A percentile compares a stretch with the other conserved stretches of the same genome.
phyloP scores from a whole-genome alignment of 371 early-diverging fungal genomes.

The Mucor lusitanicus region DNA sequence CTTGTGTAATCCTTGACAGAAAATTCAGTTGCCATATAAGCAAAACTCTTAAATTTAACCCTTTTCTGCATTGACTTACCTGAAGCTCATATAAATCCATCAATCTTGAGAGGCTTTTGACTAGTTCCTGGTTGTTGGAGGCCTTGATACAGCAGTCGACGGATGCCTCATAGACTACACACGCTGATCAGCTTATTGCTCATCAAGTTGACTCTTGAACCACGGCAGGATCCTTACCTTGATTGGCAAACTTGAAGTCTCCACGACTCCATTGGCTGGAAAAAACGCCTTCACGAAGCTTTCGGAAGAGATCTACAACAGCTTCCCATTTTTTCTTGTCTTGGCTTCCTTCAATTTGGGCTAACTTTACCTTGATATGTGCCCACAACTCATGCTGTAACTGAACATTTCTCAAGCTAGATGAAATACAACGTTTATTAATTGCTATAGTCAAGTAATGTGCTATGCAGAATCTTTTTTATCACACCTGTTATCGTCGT shows the following conservation, averaged over 20 bases:
- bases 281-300: slow-evolving; percentile 28
- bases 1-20: not conserved
- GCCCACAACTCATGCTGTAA: slow-evolving; percentile 19
- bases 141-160: slow-evolving; percentile 15
- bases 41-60: slow-evolving; percentile 2
- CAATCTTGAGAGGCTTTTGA: slow-evolving; percentile 14
- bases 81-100: slow-evolving; percentile 13
- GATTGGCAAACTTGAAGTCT: slow-evolving; percentile 14
- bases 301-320: slow-evolving; percentile 15
- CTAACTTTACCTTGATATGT: slow-evolving; percentile 6
- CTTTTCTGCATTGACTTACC: not conserved
- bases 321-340: slow-evolving; percentile 19
- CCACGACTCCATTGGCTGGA: slow-evolving; percentile 18
- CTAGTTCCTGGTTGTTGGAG: slow-evolving; percentile 16
- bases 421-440: not conserved
- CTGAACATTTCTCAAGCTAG: slow-evolving; percentile 14
- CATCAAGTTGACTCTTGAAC: no score
- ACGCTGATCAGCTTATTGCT: no score
- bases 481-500: slow-evolving; percentile 14
- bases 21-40: not conserved
- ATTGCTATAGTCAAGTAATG: not conserved
- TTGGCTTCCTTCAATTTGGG: not conserved
- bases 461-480: not conserved
- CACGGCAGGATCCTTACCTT: slow-evolving; percentile 8
- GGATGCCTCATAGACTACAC: slow-evolving; percentile 21